A percentile compares a stretch with the other conserved stretches of the same genome.
These are phyloP conservation scores for Termitomyces sp. DNA, from an alignment of 768 basidiomycete genomes.

Conservation along the genomic window DNA sequence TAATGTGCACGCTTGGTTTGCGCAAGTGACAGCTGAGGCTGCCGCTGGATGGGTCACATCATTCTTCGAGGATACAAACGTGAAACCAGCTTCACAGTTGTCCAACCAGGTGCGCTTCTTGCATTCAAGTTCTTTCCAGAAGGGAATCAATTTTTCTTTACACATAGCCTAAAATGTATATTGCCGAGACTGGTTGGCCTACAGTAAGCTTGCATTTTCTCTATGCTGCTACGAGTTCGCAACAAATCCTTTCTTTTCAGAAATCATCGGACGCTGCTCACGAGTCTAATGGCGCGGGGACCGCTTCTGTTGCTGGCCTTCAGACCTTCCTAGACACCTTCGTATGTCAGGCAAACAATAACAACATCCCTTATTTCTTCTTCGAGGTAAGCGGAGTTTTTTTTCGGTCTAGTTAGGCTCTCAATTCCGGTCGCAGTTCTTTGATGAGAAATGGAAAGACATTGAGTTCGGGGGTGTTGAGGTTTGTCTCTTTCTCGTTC, in stretches of 20 bases:
- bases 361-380: slow-evolving; percentile 82
- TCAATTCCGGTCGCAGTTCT: slow-evolving; percentile 42
- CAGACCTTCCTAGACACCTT: slow-evolving; percentile 84
- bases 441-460: slow-evolving; percentile 84
- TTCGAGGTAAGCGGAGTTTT: slow-evolving; percentile 52
- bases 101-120: slow-evolving; percentile 49
- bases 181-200: slow-evolving; percentile 89
- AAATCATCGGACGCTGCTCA: slow-evolving; percentile 54
- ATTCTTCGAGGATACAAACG: slow-evolving; percentile 75
- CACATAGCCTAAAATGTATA: slow-evolving; percentile 78
- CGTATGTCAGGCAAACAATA: slow-evolving; percentile 83
- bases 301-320: slow-evolving; percentile 59
- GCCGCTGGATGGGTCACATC: slow-evolving; percentile 80
- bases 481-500: slow-evolving; percentile 17
- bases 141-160: background rate
- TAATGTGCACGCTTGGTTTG: slow-evolving; percentile 97
- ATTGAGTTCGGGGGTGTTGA: slow-evolving; percentile 76
- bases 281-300: slow-evolving; percentile 64
- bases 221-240: background rate
- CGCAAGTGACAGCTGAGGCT: slow-evolving; percentile 62
- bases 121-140: background rate
- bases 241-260: slow-evolving; percentile 28
- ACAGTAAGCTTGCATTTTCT: slow-evolving; percentile 43
- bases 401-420: background rate
- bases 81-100: slow-evolving; percentile 52